Evolutionary conservation across 768 basidiomycete genomes (phyloP), one percentile per base, ranked within the genome.

Genomic region (Termitomyces sp.): DNA sequence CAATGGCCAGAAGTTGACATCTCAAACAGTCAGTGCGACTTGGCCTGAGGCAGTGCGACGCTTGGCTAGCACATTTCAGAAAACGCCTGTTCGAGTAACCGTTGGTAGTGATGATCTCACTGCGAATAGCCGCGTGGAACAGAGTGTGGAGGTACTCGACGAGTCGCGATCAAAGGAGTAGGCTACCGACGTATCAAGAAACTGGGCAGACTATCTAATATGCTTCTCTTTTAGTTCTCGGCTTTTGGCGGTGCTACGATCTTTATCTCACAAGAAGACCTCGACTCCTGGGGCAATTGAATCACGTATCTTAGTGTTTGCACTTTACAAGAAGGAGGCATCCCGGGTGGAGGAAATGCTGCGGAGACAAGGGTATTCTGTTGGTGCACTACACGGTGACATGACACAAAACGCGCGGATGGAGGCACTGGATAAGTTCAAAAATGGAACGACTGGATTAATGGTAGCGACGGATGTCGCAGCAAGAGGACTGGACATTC

Each of bases 401-500:
- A 81, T 98, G 84, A 81, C 87, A 12, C 96, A 98, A 71, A 76
- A 75, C 20, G 87, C 89, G 50, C 83, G 97, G 5, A 85, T 94
- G 76, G 88, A 89, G 47, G 88, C 94, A 12, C 76, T 98, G 22
- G 89, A 94, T 41, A 84, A 82, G 55, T 99, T 99, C 78, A 82
- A 94, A 71, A 83, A 78, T 34, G 96, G 95, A 2, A 81, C 78
- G 53, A 89, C 86, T 7, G 84, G 87, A 44, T 69, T 98, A 30
- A 78, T 98, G 62, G 96, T 99, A 53, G 97, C 97, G 9, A 99
- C 93, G 24, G 97, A 99, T 70, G 97, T 99, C 9, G 97, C 97
- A 6, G 95, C 97, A 48, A 85, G 97, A 55, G 97, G 97, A 9
- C 77, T 99, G 63, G 97, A 99, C 77, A 98, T 99, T 66, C 95